Conservation (phyloP, 495 filamentous ascomycete genomes). For the Articulospora tetracladia region DNA sequence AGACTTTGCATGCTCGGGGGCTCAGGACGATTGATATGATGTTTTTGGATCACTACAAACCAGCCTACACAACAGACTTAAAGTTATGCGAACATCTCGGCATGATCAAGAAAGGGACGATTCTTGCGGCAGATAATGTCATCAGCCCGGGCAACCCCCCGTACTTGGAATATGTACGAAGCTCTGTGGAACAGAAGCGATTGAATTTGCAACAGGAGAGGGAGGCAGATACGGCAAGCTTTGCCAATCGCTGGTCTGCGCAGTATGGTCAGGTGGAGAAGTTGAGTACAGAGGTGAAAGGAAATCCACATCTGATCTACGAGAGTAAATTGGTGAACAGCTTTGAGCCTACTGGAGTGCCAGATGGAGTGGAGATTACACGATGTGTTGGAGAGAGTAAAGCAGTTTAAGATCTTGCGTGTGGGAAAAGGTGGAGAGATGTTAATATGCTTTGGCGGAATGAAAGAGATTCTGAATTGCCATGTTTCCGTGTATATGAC, state of each 20-base stretch:
- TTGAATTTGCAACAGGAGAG: constrained; percentile 30
- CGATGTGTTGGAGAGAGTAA: constrained; percentile 45
- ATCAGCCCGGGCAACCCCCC: constrained; percentile 71
- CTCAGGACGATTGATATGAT: constrained; percentile 58
- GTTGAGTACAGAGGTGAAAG: constrained; percentile 34
- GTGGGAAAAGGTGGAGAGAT: too few species aligned
- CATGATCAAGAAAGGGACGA: constrained; percentile 54
- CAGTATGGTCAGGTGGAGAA: constrained; percentile 21
- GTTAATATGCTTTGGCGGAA: too few species aligned
- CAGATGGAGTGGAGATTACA: constrained; percentile 65
- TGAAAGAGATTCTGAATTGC: too few species aligned
- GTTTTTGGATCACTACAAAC: constrained; percentile 76
- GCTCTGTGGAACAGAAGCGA: constrained; percentile 46
- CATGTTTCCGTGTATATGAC: too few species aligned
- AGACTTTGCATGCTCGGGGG: constrained; percentile 45
- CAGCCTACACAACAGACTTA: constrained; percentile 63
- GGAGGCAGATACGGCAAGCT: constrained; percentile 22
- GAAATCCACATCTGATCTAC: constrained; percentile 70
- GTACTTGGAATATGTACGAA: constrained; percentile 64
- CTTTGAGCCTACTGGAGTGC: constrained; percentile 59
- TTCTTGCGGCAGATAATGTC: constrained; percentile 72
- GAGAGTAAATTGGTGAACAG: constrained; percentile 61
- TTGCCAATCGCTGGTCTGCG: constrained; percentile 8
- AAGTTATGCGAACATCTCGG: constrained; percentile 68
- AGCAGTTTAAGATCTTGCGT: too few species aligned